Percentiles rank a stretch among this genome's conserved stretches.
These are phyloP conservation scores for Stagonosporopsis cucurbitacearum DNA, from an alignment of 2,329 filamentous ascomycete genomes.

Conservation along the genomic window DNA sequence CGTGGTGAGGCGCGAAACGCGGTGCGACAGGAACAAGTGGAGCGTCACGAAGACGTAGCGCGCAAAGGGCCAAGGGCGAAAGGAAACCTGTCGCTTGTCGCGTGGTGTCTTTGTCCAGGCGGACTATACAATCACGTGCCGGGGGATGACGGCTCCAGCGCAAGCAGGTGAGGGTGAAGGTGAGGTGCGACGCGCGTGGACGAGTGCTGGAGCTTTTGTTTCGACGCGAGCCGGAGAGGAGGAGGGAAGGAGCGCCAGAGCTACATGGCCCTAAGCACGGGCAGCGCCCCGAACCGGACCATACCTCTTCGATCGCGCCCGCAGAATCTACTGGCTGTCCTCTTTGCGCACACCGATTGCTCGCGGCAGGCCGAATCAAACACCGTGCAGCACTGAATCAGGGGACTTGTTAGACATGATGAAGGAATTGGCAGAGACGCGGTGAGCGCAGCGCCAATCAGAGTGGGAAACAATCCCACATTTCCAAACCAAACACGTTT, in stretches of 20 bases:
- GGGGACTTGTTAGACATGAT: background rate
- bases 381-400: background rate
- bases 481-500: background rate
- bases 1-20: conserved; percentile 36
- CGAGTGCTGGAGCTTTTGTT: background rate
- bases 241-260: conserved; percentile 19
- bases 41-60: conserved; percentile 19
- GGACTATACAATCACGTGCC: conserved; percentile 15
- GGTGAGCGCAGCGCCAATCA: background rate
- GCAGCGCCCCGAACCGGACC: conserved; percentile 3
- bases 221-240: conserved; percentile 12
- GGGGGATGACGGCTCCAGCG: conserved; percentile 7
- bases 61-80: conserved; percentile 5
- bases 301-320: conserved; percentile 10
- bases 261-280: background rate
- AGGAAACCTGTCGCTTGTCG: conserved; percentile 11
- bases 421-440: background rate
- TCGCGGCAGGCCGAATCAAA: background rate
- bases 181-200: conserved; percentile 15
- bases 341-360: background rate
- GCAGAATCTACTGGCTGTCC: background rate
- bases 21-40: conserved; percentile 7
- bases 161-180: conserved; percentile 9
- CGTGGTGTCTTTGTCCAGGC: background rate
- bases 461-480: background rate